Percentiles rank a stretch among this genome's conserved stretches.
Conservation (phyloP, 2,329 filamentous ascomycete species). For the Alternaria angustiovoidea region DNA sequence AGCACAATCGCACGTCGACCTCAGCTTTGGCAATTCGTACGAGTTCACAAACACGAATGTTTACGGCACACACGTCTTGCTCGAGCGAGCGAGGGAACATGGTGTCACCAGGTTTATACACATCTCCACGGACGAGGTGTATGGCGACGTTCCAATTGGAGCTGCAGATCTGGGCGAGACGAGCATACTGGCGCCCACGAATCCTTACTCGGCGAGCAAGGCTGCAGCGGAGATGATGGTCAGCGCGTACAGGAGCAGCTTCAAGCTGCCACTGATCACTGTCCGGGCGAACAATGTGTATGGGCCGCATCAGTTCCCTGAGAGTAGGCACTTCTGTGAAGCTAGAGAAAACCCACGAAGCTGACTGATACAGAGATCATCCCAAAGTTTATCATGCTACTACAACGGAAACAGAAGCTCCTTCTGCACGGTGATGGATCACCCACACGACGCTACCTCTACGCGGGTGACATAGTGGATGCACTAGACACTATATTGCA, state of each 20-base stretch:
- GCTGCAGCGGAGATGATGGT: conserved; percentile 85
- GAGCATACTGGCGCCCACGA: conserved; percentile 79
- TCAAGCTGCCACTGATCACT: conserved; percentile 80
- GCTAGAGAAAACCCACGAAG: no score
- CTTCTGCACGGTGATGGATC: conserved; percentile 80
- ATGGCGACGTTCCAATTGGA: conserved; percentile 78
- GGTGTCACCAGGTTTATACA: conserved; percentile 79
- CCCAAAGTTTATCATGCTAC: conserved; percentile 78
- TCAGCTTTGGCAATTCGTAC: conserved; percentile 84
- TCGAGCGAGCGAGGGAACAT: conserved; percentile 78
- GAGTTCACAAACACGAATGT: conserved; percentile 84
- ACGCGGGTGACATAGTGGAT: conserved; percentile 79
- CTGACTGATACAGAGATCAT: conserved; percentile 72
- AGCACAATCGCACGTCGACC: conserved; percentile 83
- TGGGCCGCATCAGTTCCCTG: conserved; percentile 82
- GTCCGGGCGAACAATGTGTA: conserved; percentile 87
- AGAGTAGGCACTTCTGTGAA: conserved; percentile 66
- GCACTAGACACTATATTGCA: conserved; percentile 86
- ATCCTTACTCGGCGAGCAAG: conserved; percentile 83
- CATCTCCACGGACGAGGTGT: conserved; percentile 85
- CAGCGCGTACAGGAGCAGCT: conserved; percentile 85
- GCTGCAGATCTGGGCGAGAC: conserved; percentile 76
- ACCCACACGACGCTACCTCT: conserved; percentile 78
- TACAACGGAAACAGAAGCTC: conserved; percentile 71
- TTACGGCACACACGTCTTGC: conserved; percentile 81